Base-by-base conservation (phyloP, 2,329 filamentous ascomycete genomes). In the Colletotrichum zoysiae region DNA sequence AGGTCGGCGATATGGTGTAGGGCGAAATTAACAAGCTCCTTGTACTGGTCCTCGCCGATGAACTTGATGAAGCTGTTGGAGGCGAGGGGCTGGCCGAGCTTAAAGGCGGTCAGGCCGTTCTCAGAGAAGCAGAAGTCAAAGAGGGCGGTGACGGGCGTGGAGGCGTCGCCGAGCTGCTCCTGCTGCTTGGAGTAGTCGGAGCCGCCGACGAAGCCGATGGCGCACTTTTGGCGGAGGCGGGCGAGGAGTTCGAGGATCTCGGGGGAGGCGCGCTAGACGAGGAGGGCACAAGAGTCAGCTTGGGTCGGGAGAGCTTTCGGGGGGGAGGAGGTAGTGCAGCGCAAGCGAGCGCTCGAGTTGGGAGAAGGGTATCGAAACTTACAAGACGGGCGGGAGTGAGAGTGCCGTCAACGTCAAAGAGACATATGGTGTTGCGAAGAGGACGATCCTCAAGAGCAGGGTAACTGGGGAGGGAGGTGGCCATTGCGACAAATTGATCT, bases 61-160 rank as follows among this genome's bases (percentile, higher is more conserved):
- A 92, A 97, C 77, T 90, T 83, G 85, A 98, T 97, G 89, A 98
- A 99, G 84, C 90, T 94, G 83, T 92, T 92, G 78, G 90, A 91
- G 1, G 91, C 86, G 70, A 98, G 89, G 67, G 89, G 87, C 81
- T 91, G 83, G 78, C 95, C 96, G 78, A 95, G 84, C 79, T 95
- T 94, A 87, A 89, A 97, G 55, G 95, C 96, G 1, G 93, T 97
- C 76, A 99, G 90, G 14, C 96, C 96, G 84, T 99, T 99, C 86
- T 99, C 96, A 71, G 95, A 87, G 86, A 99, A 99, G 89, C 93
- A 96, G 86, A 94, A 99, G 87, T 99, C 96, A 86, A 99, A 99
- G 78, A 98, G 91, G 74, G 90, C 86, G 64, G 91, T 95, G 73
- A 98, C 95, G 76, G 92, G 87, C 38, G 84, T 82, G 70, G 88